Evolutionary conservation across 164 flowering plant genomes (phyloP).

Genomic region (Berberis vulgaris): DNA sequence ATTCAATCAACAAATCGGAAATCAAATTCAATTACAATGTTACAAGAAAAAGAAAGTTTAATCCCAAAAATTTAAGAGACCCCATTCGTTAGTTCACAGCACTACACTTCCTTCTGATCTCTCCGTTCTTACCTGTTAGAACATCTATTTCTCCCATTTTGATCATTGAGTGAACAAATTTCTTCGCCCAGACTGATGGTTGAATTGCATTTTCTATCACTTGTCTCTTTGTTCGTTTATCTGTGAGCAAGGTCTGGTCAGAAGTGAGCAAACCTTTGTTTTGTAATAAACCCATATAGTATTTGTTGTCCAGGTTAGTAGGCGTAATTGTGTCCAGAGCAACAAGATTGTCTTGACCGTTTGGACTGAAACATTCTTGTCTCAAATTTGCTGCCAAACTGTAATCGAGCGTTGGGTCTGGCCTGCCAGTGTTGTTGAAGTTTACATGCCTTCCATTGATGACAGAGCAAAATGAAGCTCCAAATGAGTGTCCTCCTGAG

Average conservation of each 20-base stretch:
- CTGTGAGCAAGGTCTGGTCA: constrained; percentile 21
- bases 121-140: constrained; percentile 21
- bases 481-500: constrained; percentile 27
- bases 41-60: too few relatives aligned
- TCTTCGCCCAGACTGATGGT: constrained; percentile 11
- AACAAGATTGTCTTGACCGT: not conserved
- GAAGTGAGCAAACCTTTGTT: constrained; percentile 28
- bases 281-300: constrained; percentile 18
- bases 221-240: constrained; percentile 12
- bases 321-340: constrained; percentile 23
- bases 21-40: too few relatives aligned
- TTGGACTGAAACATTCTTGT: constrained; percentile 7
- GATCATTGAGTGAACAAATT: constrained; percentile 26
- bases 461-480: constrained; percentile 19
- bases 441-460: constrained; percentile 15
- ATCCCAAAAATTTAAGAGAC: too few relatives aligned
- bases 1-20: too few relatives aligned
- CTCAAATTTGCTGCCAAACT: constrained; percentile 11
- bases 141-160: constrained; percentile 32
- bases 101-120: constrained; percentile 20
- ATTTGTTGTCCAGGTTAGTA: constrained; percentile 17
- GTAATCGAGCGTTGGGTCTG: constrained; percentile 21
- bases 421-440: constrained; percentile 15
- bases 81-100: constrained; percentile 8
- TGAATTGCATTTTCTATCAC: constrained; percentile 11